Conservation (phyloP, 768 basidiomycete species). For the Leccinum uliginosum region DNA sequence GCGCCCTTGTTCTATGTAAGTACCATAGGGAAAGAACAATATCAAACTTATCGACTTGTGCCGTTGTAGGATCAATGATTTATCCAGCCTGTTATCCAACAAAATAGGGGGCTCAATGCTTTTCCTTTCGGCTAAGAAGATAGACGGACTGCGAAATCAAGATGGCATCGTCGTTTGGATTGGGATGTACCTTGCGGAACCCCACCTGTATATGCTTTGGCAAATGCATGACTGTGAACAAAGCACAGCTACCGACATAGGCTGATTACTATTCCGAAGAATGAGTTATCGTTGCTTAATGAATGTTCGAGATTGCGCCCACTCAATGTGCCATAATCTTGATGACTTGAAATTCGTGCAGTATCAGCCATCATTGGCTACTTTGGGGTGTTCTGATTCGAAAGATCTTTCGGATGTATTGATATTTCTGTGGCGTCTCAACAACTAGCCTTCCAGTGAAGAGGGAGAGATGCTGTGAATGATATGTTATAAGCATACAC, state of each 20-base stretch:
- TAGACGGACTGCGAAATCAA: not conserved
- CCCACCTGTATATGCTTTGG: not conserved
- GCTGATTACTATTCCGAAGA: not conserved
- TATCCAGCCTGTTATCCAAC: not conserved
- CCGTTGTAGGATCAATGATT: conserved; percentile 1
- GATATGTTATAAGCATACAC: conserved; percentile 1
- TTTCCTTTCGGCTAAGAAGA: not conserved
- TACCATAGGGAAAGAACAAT: not conserved
- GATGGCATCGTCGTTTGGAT: not conserved
- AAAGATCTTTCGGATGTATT: conserved; percentile 9
- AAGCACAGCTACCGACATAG: not conserved
- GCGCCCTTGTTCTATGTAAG: not conserved
- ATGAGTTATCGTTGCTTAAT: conserved; percentile 1
- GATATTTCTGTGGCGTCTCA: not conserved
- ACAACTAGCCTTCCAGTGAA: not conserved
- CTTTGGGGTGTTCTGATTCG: not conserved
- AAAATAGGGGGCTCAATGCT: not conserved
- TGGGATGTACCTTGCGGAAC: not conserved
- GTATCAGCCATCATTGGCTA: not conserved
- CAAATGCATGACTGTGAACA: not conserved
- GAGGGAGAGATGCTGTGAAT: not conserved
- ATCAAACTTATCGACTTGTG: not conserved
- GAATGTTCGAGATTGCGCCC: conserved; percentile 7
- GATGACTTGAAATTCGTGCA: conserved; percentile 1
- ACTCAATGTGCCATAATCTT: conserved; percentile 1